Percentiles rank a stretch among this genome's conserved stretches.
phyloP scores from a whole-genome alignment of 2,329 filamentous ascomycete genomes.

The Exophiala phaeomuriformis region DNA sequence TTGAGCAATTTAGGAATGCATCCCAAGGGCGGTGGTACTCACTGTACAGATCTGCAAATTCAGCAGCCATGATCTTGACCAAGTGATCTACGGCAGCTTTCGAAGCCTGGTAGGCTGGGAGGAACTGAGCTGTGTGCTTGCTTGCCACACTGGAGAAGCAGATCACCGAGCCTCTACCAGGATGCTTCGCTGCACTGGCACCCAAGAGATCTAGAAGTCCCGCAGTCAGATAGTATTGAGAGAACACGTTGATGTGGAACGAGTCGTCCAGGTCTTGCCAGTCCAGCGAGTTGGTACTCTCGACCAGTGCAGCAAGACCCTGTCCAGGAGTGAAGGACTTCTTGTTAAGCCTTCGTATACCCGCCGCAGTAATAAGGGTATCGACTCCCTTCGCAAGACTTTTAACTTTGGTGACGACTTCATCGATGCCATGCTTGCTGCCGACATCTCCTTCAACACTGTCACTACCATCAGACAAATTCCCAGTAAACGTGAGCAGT shows the following conservation, averaged over 20 bases:
- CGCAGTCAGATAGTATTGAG: constrained; percentile 23
- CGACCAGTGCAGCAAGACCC: neutral
- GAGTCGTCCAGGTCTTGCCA: neutral
- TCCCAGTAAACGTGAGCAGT: neutral
- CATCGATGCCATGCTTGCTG: neutral
- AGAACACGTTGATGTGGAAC: constrained; percentile 18
- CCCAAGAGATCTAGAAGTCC: constrained; percentile 21
- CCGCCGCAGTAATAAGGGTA: neutral
- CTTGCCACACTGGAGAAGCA: constrained; percentile 25
- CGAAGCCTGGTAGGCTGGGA: constrained; percentile 19
- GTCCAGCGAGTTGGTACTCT: neutral
- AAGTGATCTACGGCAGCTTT: constrained; percentile 10
- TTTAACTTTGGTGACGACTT: neutral
- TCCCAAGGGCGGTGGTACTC: neutral
- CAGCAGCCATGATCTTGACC: constrained; percentile 3
- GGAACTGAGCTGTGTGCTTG: constrained; percentile 23
- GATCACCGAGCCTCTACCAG: constrained; percentile 23
- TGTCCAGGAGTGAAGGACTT: constrained; percentile 1
- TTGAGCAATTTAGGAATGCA: neutral
- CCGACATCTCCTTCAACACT: neutral
- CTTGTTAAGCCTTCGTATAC: neutral
- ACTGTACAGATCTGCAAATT: constrained; percentile 4
- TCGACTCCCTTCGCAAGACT: neutral
- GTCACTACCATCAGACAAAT: neutral
- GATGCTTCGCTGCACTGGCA: constrained; percentile 17